These are phyloP conservation scores for Boeremia lycopersici DNA, from an alignment of 2,329 filamentous ascomycete species.

Conservation along the genomic window DNA sequence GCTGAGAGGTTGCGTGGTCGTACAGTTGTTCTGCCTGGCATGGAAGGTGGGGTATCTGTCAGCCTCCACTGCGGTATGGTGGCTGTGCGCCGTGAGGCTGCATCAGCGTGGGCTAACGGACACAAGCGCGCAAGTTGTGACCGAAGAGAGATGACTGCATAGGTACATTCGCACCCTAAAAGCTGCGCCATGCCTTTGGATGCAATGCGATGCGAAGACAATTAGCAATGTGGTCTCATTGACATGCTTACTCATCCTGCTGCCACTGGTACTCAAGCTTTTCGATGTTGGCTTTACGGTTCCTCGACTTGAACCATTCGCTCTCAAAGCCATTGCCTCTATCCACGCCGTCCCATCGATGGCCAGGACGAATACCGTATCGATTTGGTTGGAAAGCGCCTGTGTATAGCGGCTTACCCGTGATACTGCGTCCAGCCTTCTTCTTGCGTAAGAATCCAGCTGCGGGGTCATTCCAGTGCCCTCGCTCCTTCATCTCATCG, in stretches of 20 bases:
- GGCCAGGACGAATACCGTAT: constrained; percentile 90
- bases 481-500: constrained; percentile 73
- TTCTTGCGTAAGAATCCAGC: constrained; percentile 72
- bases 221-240: not conserved
- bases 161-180: not conserved
- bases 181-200: constrained; percentile 18
- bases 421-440: constrained; percentile 52
- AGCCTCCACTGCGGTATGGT: too few relatives aligned
- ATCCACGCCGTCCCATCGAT: constrained; percentile 97
- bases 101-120: not conserved
- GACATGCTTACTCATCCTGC: constrained; percentile 74
- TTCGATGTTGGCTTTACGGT: constrained; percentile 75
- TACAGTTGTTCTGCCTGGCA: too few relatives aligned
- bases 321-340: constrained; percentile 91
- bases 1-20: too few relatives aligned
- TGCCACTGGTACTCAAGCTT: constrained; percentile 92
- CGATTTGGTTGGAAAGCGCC: constrained; percentile 86
- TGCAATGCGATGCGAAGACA: not conserved
- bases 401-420: constrained; percentile 72
- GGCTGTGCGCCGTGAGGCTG: not conserved
- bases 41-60: too few relatives aligned
- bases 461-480: constrained; percentile 95
- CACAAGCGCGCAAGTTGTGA: not conserved
- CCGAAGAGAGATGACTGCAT: not conserved
- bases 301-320: constrained; percentile 88